Base-by-base conservation (phyloP, 805 yeast genomes). In the Lipomyces kockii region DNA sequence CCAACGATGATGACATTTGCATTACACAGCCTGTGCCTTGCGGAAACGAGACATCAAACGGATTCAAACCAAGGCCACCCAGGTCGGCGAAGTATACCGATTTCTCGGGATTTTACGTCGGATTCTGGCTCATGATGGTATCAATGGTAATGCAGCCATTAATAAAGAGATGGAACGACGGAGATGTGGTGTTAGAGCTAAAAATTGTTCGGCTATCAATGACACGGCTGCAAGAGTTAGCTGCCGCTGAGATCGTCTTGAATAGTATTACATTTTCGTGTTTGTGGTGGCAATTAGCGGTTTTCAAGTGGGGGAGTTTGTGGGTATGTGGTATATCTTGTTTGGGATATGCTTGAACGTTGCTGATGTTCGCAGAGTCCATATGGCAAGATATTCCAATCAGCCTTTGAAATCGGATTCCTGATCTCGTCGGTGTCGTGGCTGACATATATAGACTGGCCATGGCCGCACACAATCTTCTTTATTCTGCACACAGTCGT, bases 381-480 rank as follows among this genome's bases (percentile, higher is more conserved):
- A n/a, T 49, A 22, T n/a, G 27, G 53, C 11, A 20, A 8, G 53
- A 20, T 49, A 20, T 2, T 17, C 11, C 27, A 49, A 49, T 49
- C 53, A n/a, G 14, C 12, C 20, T 49, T 49, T 49, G 53, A 20
- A 17, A 11, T 49, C 25, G 53, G 20, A 5, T n/a, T 49, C 53
- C 27, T 49, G 6, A 20, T 22, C 14, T 49, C 27, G 9, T n/a
- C 53, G 25, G 25, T n/a, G 11, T 17, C 53, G 4, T 49, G 53
- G 53, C 22, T 22, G 9, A 7, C n/a, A n/a, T 20, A 9, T 49
- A 49, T 22, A 25, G 61, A 53, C 11, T 63, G 66, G 65, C 25
- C 60, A 12, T 63, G 66, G 66, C 51, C 63, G n/a, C 67, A 62
- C 22, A 25, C 46, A 22, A 43, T 56, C 25, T 34, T 43, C 55